Evolutionary conservation across 2,329 filamentous ascomycete genomes (phyloP), one percentile per base, ranked within the genome.

Genomic region (Ophiosphaerella korrae): DNA sequence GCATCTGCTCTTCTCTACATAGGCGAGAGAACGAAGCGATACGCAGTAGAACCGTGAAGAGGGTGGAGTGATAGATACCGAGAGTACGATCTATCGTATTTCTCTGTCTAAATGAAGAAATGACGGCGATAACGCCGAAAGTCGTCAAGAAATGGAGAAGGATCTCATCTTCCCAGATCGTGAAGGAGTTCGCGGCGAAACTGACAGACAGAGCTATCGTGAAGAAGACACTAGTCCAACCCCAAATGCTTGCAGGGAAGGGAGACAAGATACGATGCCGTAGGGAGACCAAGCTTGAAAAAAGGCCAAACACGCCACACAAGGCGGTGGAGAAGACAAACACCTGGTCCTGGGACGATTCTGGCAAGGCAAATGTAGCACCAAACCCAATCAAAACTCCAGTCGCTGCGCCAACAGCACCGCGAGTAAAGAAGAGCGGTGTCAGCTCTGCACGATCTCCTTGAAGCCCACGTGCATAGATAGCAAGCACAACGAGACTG

Each of bases 1-100:
- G 94, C 90, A 97, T 97, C 76, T 99, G 94, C 76, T 99, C 94
- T 73, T 99, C 94, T 50, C 94, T 88, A 71, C 94, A 99, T 16
- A 99, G 85, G 60, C 92, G 89, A 8, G 94, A 97, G 60, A 93
- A 86, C 1, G 92, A 96, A 0, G 92, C 88, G 3, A 93, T 47
- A 46, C 93, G 87, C 12, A 88, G 88, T 11, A 97, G 81, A 5
- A 91, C 70, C 49, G 94, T 80, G 67, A 99, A 97, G 1, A 91
- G 78, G 16, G 93, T 72, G 0, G 94, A 94, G 70, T 99, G 92
- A 64, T 92, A 93, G 23, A 90, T 81, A 21, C 89, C 92, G 40
- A 96, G 76, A 9, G 88, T 84, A 36, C 89, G 85, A 60, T 95
- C 89, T 3, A 82, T 77, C 21, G 82, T 76, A 32, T 82, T 80